These are phyloP conservation scores for Cladosporium sp. DNA, from an alignment of 2,329 filamentous ascomycete species.

Conservation along the genomic window DNA sequence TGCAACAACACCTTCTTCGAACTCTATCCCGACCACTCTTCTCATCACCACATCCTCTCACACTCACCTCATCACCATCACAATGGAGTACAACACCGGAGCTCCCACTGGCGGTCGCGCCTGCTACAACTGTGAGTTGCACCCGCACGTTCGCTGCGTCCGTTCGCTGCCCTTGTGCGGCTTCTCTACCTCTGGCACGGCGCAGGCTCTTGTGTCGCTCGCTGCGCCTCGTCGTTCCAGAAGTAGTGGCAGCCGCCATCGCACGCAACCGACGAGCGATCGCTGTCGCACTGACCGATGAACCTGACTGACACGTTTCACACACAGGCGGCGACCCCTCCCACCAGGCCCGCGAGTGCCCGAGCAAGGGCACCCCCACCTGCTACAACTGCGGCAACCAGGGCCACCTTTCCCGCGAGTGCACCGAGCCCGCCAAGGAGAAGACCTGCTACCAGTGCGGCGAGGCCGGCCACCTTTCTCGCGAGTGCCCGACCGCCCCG, in stretches of 20 bases:
- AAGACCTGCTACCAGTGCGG: conserved; percentile 69
- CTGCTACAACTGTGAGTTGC: conserved; percentile 54
- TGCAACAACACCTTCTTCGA: conserved; percentile 4
- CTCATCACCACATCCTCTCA: conserved; percentile 7
- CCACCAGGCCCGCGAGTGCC: conserved; percentile 47
- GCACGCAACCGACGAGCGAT: neutral
- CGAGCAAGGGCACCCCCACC: conserved; percentile 40
- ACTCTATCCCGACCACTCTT: conserved; percentile 2
- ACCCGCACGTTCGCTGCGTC: neutral
- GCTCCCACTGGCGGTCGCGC: conserved; percentile 38
- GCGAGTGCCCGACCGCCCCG: conserved; percentile 62
- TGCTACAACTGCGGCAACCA: conserved; percentile 45
- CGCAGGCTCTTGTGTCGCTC: neutral
- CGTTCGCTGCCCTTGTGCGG: neutral
- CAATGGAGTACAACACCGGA: conserved; percentile 43
- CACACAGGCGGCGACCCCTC: conserved; percentile 41
- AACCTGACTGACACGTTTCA: neutral
- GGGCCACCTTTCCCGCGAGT: conserved; percentile 66
- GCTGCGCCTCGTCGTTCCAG: neutral
- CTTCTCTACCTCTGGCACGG: neutral
- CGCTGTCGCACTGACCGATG: neutral
- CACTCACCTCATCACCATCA: conserved; percentile 12
- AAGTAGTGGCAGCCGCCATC: neutral
- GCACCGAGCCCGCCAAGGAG: conserved; percentile 82
- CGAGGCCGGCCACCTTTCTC: conserved; percentile 81